These are phyloP conservation scores for Penicillium cataractarum DNA, from an alignment of 495 filamentous ascomycete genomes.

Conservation along the genomic window DNA sequence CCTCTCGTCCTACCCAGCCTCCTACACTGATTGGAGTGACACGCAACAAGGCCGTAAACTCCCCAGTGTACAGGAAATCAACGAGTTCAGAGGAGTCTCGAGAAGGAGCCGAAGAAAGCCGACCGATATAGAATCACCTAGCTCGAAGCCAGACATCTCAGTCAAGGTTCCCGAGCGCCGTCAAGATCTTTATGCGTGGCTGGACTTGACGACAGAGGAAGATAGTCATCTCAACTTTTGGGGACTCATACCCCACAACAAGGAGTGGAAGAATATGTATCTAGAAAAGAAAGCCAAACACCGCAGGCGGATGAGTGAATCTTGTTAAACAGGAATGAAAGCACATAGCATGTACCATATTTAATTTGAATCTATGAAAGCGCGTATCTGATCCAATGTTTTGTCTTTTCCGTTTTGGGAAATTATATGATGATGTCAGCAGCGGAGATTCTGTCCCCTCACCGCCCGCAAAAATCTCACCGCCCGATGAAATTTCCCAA, in stretches of 20 bases:
- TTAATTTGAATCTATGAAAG: not conserved
- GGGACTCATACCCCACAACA: slow-evolving; percentile 20
- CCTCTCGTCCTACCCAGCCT: not conserved
- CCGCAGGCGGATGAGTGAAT: not conserved
- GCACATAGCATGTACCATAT: not conserved
- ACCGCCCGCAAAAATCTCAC: slow-evolving; percentile 42
- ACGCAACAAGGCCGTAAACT: not conserved
- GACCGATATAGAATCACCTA: not conserved
- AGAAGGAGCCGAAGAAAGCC: not conserved
- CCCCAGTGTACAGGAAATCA: not conserved
- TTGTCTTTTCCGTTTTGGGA: slow-evolving; percentile 12
- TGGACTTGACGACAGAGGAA: slow-evolving; percentile 16
- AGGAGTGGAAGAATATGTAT: slow-evolving; percentile 15
- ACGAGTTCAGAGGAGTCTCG: not conserved
- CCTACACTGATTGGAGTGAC: not conserved
- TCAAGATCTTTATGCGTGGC: slow-evolving; percentile 18
- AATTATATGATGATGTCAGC: slow-evolving; percentile 13
- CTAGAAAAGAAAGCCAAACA: slow-evolving; percentile 18
- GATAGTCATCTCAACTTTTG: slow-evolving; percentile 16
- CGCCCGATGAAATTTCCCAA: slow-evolving; percentile 50
- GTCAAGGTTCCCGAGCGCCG: not conserved
- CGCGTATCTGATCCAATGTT: slow-evolving; percentile 7
- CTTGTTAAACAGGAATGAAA: not conserved
- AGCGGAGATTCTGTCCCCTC: not conserved
- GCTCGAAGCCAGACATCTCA: not conserved